Evolutionary conservation across 192 early-diverging fungal genomes (phyloP).

Genomic region (Umbelopsis vinacea): DNA sequence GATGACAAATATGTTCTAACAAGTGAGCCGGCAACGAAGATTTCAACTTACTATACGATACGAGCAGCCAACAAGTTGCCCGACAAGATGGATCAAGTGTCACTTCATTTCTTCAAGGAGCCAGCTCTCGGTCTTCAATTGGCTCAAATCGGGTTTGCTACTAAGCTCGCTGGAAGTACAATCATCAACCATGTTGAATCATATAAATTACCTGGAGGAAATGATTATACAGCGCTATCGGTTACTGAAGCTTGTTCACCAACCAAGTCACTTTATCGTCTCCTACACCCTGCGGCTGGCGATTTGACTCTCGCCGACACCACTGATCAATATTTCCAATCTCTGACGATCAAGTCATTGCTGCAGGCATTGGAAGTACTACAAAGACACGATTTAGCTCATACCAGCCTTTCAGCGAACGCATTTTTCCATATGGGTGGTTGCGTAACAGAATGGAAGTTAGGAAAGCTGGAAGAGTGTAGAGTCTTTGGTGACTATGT

Average conservation of each 20-base stretch:
- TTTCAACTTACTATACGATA: neutral
- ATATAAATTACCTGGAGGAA: neutral
- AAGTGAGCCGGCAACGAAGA: neutral
- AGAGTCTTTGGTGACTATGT: neutral
- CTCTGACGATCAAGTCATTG: slow-evolving; percentile 4
- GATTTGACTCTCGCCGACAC: neutral
- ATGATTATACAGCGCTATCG: neutral
- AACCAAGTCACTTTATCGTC: neutral
- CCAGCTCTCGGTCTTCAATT: neutral
- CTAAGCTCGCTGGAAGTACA: neutral
- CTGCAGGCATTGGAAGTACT: neutral
- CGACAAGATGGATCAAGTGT: neutral
- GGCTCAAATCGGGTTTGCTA: slow-evolving; percentile 1
- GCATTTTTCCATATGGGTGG: slow-evolving; percentile 7
- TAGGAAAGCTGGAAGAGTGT: slow-evolving; percentile 3
- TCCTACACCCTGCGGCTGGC: neutral
- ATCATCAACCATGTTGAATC: neutral
- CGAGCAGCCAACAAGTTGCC: neutral
- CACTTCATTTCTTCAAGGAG: neutral
- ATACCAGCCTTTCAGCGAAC: neutral
- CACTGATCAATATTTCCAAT: slow-evolving; percentile 7
- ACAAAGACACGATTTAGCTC: neutral
- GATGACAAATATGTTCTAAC: neutral
- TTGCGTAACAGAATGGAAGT: slow-evolving; percentile 1
- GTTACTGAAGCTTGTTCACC: neutral